Percentiles rank a stretch among this genome's conserved stretches.
Conservation (phyloP, 2,329 filamentous ascomycete species). For the Passalora sequoiae region DNA sequence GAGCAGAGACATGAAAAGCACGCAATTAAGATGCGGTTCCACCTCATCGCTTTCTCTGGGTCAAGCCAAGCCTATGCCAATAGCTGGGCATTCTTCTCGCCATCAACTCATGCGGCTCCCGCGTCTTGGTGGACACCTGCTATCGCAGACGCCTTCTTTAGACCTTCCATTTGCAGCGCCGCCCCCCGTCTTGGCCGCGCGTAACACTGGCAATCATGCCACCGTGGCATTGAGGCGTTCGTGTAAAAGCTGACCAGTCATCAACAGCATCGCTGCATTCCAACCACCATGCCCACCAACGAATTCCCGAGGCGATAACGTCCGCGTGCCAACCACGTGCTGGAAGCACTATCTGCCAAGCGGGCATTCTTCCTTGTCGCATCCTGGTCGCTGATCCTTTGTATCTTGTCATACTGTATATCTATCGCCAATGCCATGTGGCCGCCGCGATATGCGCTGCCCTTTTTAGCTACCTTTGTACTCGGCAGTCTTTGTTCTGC, state of each 20-base stretch:
- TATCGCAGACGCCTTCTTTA: constrained; percentile 7
- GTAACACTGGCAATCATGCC: constrained; percentile 11
- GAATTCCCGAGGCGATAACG: not conserved
- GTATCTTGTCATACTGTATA: constrained; percentile 1
- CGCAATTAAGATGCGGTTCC: too few relatives aligned
- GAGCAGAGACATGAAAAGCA: too few relatives aligned
- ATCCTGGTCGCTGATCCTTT: constrained; percentile 12
- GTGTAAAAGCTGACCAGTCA: too few relatives aligned
- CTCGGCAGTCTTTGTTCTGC: not conserved
- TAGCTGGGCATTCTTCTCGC: constrained; percentile 8
- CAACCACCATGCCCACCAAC: not conserved
- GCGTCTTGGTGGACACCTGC: not conserved
- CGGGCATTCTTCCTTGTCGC: not conserved
- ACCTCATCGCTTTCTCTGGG: too few relatives aligned
- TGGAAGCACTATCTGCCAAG: constrained; percentile 8
- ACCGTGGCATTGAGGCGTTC: constrained; percentile 13
- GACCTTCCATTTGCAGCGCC: constrained; percentile 20
- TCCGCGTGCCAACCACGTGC: constrained; percentile 19
- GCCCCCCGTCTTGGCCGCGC: constrained; percentile 19
- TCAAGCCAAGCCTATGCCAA: constrained; percentile 3
- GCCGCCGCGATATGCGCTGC: not conserved
- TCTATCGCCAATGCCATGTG: constrained; percentile 1
- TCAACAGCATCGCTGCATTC: not conserved
- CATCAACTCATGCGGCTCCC: constrained; percentile 2
- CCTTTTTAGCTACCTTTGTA: not conserved